Conservation (phyloP, 2,329 filamentous ascomycete genomes). For the Diaporthe caulivora region DNA sequence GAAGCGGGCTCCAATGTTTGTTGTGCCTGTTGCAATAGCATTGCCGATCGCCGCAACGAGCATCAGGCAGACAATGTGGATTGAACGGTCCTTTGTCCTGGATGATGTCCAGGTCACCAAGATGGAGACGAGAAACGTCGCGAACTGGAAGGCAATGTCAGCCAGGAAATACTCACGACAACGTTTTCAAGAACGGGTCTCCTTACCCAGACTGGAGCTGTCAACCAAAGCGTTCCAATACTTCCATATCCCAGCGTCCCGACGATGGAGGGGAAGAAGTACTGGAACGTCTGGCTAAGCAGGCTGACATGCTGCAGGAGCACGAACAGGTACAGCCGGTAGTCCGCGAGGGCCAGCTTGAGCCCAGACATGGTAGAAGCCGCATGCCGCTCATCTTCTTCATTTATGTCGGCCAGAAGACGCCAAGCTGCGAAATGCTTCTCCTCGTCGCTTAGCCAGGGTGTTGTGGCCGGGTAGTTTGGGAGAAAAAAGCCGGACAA, state of each 20-base stretch:
- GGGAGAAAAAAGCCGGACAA: conserved; percentile 39
- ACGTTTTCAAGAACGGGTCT: no score
- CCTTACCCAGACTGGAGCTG: conserved; percentile 66
- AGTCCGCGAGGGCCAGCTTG: conserved; percentile 46
- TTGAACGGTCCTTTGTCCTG: conserved; percentile 65
- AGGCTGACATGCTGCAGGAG: conserved; percentile 66
- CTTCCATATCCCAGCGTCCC: conserved; percentile 69
- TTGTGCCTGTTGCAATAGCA: conserved; percentile 65
- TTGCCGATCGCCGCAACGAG: conserved; percentile 65
- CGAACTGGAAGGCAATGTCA: conserved; percentile 50
- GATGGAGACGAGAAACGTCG: conserved; percentile 65
- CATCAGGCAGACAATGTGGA: conserved; percentile 68
- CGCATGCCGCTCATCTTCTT: conserved; percentile 41
- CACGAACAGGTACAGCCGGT: conserved; percentile 65
- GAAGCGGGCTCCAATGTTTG: conserved; percentile 64
- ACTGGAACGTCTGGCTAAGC: conserved; percentile 69
- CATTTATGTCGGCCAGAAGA: conserved; percentile 42
- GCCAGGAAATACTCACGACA: neutral
- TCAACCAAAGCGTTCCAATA: conserved; percentile 68
- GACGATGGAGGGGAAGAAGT: conserved; percentile 75
- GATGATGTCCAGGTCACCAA: conserved; percentile 67
- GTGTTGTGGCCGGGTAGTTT: conserved; percentile 40
- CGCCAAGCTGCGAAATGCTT: conserved; percentile 40
- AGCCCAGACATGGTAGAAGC: conserved; percentile 42
- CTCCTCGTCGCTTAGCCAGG: conserved; percentile 41